Evolutionary conservation across 2,329 filamentous ascomycete species (phyloP).

Genomic region (Onygena corvina): DNA sequence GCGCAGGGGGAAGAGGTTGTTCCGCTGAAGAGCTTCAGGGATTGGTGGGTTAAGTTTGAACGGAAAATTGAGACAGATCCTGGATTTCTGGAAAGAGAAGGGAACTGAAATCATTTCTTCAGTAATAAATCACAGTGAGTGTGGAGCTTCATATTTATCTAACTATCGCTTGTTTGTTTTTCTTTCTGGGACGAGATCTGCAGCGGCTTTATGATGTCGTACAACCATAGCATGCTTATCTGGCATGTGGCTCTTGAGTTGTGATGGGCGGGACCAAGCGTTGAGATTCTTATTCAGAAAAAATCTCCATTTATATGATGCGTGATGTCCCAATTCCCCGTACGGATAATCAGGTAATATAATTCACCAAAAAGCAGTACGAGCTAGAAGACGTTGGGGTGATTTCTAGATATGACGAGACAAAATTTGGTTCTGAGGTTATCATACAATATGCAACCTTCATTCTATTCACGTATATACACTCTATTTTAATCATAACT

Average conservation of each 20-base stretch:
- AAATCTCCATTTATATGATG: neutral
- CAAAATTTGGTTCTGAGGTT: no score
- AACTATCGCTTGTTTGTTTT: neutral
- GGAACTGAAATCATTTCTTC: neutral
- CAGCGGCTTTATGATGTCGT: neutral
- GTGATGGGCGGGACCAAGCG: neutral
- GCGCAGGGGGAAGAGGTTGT: constrained; percentile 65
- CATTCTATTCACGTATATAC: neutral
- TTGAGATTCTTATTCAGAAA: neutral
- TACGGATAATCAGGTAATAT: neutral
- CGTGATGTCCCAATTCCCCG: neutral
- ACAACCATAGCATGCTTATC: neutral
- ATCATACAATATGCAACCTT: neutral
- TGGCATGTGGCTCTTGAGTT: neutral
- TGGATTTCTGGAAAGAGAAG: constrained; percentile 65
- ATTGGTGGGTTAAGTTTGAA: constrained; percentile 98
- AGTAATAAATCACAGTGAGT: neutral
- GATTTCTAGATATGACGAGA: no score
- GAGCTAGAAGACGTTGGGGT: no score
- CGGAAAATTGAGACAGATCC: constrained; percentile 73
- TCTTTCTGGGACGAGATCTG: no score
- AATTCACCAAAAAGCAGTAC: neutral
- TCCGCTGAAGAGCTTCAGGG: constrained; percentile 85
- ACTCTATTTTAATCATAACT: neutral
- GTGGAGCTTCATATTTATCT: neutral